Conservation (phyloP, 257 asterid genomes). For the Asclepias syriaca region DNA sequence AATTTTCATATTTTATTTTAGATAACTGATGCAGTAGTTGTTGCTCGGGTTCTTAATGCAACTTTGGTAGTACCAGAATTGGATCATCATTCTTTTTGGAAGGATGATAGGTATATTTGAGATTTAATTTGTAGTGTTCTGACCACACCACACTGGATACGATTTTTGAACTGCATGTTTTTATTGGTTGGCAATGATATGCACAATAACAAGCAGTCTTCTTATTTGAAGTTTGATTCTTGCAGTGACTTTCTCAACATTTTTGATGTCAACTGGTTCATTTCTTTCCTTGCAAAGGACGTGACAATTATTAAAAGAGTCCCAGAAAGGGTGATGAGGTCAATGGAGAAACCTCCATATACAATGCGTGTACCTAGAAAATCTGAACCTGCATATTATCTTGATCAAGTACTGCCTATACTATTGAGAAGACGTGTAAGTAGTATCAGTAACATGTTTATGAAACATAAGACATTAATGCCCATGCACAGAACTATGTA, state of each 20-base stretch:
- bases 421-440: constrained; percentile 92
- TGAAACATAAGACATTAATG: background rate
- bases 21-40: constrained; percentile 99
- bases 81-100: constrained; percentile 97
- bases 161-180: background rate
- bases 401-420: constrained; percentile 92
- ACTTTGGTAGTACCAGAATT: constrained; percentile 93
- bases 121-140: constrained; percentile 7
- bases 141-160: background rate
- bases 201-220: background rate
- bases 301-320: constrained; percentile 81
- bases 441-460: background rate
- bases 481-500: background rate
- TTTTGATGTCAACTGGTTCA: constrained; percentile 94
- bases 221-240: constrained; percentile 20
- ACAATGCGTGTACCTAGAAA: constrained; percentile 98
- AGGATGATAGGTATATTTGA: constrained; percentile 80
- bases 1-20: constrained; percentile 33
- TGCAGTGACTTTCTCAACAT: constrained; percentile 88
- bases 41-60: constrained; percentile 91
- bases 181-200: background rate
- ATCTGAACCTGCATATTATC: constrained; percentile 93
- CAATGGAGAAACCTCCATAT: constrained; percentile 98
- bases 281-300: constrained; percentile 86
- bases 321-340: constrained; percentile 94